These are phyloP conservation scores for Cordyceps farinosa DNA, from an alignment of 2,329 filamentous ascomycete genomes.

Conservation along the genomic window DNA sequence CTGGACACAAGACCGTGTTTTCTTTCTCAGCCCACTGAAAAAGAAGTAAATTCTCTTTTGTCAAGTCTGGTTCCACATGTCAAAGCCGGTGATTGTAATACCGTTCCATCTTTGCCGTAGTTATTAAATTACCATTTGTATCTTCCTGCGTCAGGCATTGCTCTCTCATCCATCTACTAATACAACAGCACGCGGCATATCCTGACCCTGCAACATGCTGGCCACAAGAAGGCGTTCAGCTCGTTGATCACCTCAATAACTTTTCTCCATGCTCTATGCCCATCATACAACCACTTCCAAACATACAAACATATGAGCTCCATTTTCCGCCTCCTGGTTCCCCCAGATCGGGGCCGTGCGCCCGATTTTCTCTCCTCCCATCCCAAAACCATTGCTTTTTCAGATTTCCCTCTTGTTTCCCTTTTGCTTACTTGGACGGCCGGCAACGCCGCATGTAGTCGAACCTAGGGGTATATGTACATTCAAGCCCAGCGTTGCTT, in stretches of 20 bases:
- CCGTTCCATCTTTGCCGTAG: background rate
- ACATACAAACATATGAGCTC: background rate
- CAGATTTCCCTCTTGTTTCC: background rate
- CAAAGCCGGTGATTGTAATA: background rate
- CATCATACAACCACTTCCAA: background rate
- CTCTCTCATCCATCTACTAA: background rate
- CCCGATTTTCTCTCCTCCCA: background rate
- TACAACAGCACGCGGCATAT: background rate
- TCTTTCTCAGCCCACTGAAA: conserved; percentile 11
- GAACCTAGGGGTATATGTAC: conserved; percentile 3
- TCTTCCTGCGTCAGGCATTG: background rate
- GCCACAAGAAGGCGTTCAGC: background rate
- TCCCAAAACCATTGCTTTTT: background rate
- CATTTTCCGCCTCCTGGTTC: background rate
- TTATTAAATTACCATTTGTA: background rate
- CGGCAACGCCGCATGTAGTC: conserved; percentile 7
- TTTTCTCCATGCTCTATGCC: background rate
- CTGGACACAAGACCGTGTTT: background rate
- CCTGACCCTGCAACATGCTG: background rate
- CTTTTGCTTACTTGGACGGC: background rate
- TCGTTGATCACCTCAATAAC: background rate
- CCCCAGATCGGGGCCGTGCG: background rate
- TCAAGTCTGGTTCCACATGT: background rate
- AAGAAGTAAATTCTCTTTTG: background rate
- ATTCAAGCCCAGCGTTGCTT: conserved; percentile 8